Percentiles rank a stretch among this genome's conserved stretches.
Conservation (phyloP, 768 basidiomycete species). For the Pholiota conissans region DNA sequence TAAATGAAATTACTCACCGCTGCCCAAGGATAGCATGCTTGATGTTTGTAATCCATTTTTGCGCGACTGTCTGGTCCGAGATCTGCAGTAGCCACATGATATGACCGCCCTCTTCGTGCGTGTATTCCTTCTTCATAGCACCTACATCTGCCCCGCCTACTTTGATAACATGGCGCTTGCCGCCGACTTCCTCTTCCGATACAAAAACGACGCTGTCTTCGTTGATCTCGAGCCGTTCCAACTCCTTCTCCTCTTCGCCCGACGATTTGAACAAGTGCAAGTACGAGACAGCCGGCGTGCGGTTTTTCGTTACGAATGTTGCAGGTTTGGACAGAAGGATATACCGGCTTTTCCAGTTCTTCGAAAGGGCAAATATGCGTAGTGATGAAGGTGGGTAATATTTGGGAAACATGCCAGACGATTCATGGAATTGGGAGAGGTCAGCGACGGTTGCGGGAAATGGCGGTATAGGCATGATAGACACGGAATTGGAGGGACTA, state of each 20-base stretch:
- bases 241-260: slow-evolving; percentile 59
- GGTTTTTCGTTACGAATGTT: slow-evolving; percentile 33
- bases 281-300: slow-evolving; percentile 48
- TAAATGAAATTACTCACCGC: slow-evolving; percentile 46
- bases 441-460: slow-evolving; percentile 62
- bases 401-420: slow-evolving; percentile 59
- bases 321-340: slow-evolving; percentile 58
- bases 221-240: slow-evolving; percentile 75
- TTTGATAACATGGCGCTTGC: slow-evolving; percentile 58
- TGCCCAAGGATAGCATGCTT: slow-evolving; percentile 73
- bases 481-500: slow-evolving; percentile 38
- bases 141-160: slow-evolving; percentile 66
- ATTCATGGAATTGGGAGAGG: slow-evolving; percentile 52
- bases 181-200: slow-evolving; percentile 55
- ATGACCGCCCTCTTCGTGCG: slow-evolving; percentile 47
- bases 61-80: slow-evolving; percentile 56
- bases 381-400: slow-evolving; percentile 68
- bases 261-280: slow-evolving; percentile 74
- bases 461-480: slow-evolving; percentile 44
- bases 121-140: slow-evolving; percentile 41
- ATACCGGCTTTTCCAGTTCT: slow-evolving; percentile 68
- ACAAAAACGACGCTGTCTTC: slow-evolving; percentile 78
- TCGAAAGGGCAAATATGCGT: slow-evolving; percentile 71
- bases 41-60: slow-evolving; percentile 75
- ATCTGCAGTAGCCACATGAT: slow-evolving; percentile 77